Percentiles rank a stretch among this genome's conserved stretches.
Evolutionary conservation across 495 filamentous ascomycete genomes (phyloP).

Genomic region (Entonaema liquescens): DNA sequence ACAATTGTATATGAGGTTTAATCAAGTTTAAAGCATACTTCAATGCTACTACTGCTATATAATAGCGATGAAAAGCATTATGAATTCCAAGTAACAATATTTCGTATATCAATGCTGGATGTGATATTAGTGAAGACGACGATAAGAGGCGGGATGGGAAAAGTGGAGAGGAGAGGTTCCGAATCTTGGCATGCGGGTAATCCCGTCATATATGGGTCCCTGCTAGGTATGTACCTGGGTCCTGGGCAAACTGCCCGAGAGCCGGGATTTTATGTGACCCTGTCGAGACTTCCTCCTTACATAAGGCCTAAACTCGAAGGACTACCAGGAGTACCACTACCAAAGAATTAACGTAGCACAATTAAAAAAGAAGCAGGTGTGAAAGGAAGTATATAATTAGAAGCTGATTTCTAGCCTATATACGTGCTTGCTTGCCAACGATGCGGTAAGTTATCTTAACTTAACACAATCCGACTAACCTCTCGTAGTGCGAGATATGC

Average conservation of each 20-base stretch:
- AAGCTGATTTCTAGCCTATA: background rate
- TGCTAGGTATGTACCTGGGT: background rate
- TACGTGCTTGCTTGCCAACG: too few relatives aligned
- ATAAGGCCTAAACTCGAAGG: background rate
- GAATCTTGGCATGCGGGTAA: slow-evolving; percentile 15
- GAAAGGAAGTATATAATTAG: too few relatives aligned
- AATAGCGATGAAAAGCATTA: background rate
- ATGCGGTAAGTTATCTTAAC: background rate
- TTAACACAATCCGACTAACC: background rate
- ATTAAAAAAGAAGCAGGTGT: too few relatives aligned
- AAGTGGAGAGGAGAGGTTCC: background rate
- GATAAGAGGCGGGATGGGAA: slow-evolving; percentile 1
- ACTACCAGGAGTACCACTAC: background rate
- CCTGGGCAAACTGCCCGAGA: background rate
- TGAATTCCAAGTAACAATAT: background rate
- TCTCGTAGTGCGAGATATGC: background rate
- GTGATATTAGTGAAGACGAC: background rate
- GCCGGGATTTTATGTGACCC: background rate
- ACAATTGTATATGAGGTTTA: background rate
- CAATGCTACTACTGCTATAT: background rate
- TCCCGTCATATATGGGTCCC: slow-evolving; percentile 4
- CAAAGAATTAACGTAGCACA: too few relatives aligned
- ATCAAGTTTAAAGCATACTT: background rate
- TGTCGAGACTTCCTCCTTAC: background rate
- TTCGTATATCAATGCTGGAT: slow-evolving; percentile 1